These are phyloP conservation scores for Penicillium silybi DNA, from an alignment of 495 filamentous ascomycete species.

Conservation along the genomic window DNA sequence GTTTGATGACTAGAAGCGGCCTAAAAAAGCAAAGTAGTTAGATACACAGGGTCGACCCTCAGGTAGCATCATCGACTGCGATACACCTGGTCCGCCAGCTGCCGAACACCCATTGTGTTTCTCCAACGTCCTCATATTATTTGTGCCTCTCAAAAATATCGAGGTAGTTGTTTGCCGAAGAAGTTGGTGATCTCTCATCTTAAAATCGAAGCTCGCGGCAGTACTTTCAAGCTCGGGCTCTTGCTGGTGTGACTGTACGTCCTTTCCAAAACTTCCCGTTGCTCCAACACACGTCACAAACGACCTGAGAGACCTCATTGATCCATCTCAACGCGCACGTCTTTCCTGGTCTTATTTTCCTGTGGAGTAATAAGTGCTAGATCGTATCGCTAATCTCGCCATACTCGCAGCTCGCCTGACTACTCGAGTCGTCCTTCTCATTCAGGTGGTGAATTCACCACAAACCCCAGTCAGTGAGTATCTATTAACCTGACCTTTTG, in stretches of 20 bases:
- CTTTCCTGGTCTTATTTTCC: too few relatives aligned
- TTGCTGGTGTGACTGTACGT: neutral
- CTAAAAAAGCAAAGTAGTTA: neutral
- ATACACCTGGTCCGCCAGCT: conserved; percentile 1
- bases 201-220: neutral
- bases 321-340: neutral
- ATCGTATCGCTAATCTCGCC: neutral
- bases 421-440: neutral
- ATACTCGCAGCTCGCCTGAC: neutral
- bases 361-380: too few relatives aligned
- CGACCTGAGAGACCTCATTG: neutral
- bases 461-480: neutral
- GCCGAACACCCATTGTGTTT: neutral
- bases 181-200: neutral
- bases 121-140: neutral
- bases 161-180: neutral
- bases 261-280: neutral
- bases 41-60: neutral
- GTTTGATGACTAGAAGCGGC: neutral
- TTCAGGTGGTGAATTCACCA: neutral
- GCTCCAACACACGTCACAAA: neutral
- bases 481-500: neutral
- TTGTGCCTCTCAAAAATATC: neutral
- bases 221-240: neutral
- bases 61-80: conserved; percentile 11